These are phyloP conservation scores for Aethionema arabicum DNA, from an alignment of 345 rosid genomes.

Conservation along the genomic window DNA sequence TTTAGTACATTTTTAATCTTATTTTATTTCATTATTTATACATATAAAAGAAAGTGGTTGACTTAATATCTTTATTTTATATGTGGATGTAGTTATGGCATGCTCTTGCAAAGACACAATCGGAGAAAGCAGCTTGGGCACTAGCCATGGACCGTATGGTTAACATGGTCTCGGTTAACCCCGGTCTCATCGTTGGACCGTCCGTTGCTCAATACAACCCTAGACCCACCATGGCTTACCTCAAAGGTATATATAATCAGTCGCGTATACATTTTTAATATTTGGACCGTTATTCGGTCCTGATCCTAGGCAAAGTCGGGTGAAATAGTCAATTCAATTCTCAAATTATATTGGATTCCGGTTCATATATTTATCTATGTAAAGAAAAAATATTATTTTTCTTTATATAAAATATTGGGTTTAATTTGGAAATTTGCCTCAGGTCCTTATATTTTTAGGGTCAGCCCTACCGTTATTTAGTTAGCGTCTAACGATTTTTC, in stretches of 20 bases:
- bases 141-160: slow-evolving; percentile 81
- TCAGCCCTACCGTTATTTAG: too few relatives aligned
- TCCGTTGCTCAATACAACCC: slow-evolving; percentile 62
- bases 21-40: not conserved
- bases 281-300: too few relatives aligned
- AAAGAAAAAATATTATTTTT: too few relatives aligned
- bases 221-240: slow-evolving; percentile 68
- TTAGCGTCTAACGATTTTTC: too few relatives aligned
- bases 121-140: slow-evolving; percentile 94
- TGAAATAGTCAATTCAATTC: too few relatives aligned
- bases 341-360: too few relatives aligned
- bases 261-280: too few relatives aligned
- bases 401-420: too few relatives aligned
- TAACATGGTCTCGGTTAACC: slow-evolving; percentile 79
- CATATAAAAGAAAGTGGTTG: not conserved
- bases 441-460: too few relatives aligned
- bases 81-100: slow-evolving; percentile 59
- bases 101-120: slow-evolving; percentile 70
- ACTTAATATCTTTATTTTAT: not conserved
- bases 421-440: too few relatives aligned
- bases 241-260: slow-evolving; percentile 51
- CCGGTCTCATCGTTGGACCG: slow-evolving; percentile 75
- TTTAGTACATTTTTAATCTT: not conserved
- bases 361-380: too few relatives aligned
- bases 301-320: too few relatives aligned